Conservation (phyloP, 1,284 basidiomycete genomes). For the Ceratorhiza oryzae-sativae region DNA sequence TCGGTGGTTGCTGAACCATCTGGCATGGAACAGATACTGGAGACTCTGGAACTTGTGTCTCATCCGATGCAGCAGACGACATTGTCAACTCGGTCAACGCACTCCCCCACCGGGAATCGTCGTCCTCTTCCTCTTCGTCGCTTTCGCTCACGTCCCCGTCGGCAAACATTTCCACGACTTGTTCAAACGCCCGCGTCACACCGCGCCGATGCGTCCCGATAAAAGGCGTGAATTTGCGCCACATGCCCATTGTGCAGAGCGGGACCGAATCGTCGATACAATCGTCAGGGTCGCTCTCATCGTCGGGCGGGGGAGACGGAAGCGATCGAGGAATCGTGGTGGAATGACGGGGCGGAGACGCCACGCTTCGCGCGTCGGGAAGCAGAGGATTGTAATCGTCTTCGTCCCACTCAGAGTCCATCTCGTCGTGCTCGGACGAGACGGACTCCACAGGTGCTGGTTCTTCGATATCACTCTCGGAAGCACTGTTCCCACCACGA, state of each 20-base stretch:
- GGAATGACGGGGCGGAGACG: constrained; percentile 8
- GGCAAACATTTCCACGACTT: constrained; percentile 1
- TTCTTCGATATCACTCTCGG: not conserved
- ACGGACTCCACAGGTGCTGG: not conserved
- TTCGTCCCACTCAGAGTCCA: constrained; percentile 31
- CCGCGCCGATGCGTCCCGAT: constrained; percentile 2
- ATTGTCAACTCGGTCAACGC: constrained; percentile 24
- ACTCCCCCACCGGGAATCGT: constrained; percentile 32
- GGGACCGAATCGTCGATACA: constrained; percentile 17
- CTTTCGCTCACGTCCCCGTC: constrained; percentile 9
- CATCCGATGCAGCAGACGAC: not conserved
- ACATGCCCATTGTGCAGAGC: constrained; percentile 32
- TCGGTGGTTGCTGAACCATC: not conserved
- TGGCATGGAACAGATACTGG: not conserved
- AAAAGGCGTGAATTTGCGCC: constrained; percentile 28
- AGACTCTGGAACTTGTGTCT: not conserved
- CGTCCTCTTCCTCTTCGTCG: constrained; percentile 33
- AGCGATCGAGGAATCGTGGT: not conserved
- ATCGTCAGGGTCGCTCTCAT: constrained; percentile 27
- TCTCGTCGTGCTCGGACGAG: not conserved
- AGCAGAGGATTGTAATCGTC: constrained; percentile 16
- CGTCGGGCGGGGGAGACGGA: constrained; percentile 15
- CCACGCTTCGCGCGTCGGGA: constrained; percentile 32
- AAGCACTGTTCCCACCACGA: not conserved
- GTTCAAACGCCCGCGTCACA: not conserved